Evolutionary conservation across 306 rosid species (phyloP).

Genomic region (apple (Malus domestica)): ASM211411v1 NC_041803.1:30016001-30016500

Average conservation of each 20-base stretch:
- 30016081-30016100: background rate
- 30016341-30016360: background rate
- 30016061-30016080: slow-evolving; percentile 41
- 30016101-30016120: background rate
- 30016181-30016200: slow-evolving; percentile 36
- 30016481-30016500: no score
- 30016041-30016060: slow-evolving; percentile 27
- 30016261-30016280: background rate
- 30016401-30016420: no score
- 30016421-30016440: background rate
- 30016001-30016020: slow-evolving; percentile 12
- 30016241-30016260: background rate
- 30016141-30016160: background rate
- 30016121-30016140: slow-evolving; percentile 3
- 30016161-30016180: slow-evolving; percentile 13
- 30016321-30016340: slow-evolving; percentile 5
- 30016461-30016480: background rate
- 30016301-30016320: background rate
- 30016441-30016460: no score
- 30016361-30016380: background rate
- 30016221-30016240: slow-evolving; percentile 1
- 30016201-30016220: slow-evolving; percentile 40
- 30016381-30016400: background rate
- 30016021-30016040: background rate
- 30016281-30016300: background rate